A percentile compares a stretch with the other conserved stretches of the same genome.
These are phyloP conservation scores for Ganoderma leucocontextum DNA, from an alignment of 1,284 basidiomycete genomes.

Conservation along the genomic window DNA sequence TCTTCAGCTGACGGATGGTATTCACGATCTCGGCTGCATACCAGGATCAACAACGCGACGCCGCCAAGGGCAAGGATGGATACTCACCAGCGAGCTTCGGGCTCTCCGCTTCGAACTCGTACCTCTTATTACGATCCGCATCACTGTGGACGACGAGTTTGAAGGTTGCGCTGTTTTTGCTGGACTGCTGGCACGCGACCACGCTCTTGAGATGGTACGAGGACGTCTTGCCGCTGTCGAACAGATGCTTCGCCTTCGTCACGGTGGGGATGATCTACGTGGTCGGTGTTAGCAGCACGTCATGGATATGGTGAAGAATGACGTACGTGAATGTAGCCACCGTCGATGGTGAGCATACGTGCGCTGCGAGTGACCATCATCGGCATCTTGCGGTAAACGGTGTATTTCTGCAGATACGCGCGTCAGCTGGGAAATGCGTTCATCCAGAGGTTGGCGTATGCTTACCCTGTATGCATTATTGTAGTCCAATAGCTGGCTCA, in stretches of 20 bases:
- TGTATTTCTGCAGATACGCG: conserved; percentile 75
- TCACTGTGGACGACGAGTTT: conserved; percentile 79
- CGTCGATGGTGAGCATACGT: conserved; percentile 92
- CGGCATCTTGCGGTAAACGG: conserved; percentile 93
- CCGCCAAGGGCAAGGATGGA: background rate
- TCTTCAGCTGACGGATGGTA: conserved; percentile 67
- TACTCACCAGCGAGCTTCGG: conserved; percentile 79
- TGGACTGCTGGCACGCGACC: conserved; percentile 83
- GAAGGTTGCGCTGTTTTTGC: conserved; percentile 85
- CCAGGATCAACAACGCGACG: background rate
- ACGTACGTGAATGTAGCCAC: conserved; percentile 91
- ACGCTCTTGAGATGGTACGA: conserved; percentile 94
- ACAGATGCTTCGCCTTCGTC: conserved; percentile 83
- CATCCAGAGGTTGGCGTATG: background rate
- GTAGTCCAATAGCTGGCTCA: conserved; percentile 65
- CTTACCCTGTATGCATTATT: conserved; percentile 85
- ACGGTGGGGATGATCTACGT: conserved; percentile 87
- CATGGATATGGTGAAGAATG: background rate
- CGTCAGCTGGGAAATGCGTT: conserved; percentile 3
- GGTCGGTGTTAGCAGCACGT: background rate
- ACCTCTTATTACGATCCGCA: conserved; percentile 85
- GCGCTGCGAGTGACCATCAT: conserved; percentile 93
- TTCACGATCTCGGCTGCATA: conserved; percentile 73
- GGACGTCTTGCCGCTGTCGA: conserved; percentile 88
- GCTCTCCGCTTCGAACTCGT: conserved; percentile 97